Percentiles rank a stretch among this genome's conserved stretches.
These are phyloP conservation scores for Nicotiana tomentosiformis DNA, from an alignment of 257 asterid genomes.

Conservation along the genomic window DNA sequence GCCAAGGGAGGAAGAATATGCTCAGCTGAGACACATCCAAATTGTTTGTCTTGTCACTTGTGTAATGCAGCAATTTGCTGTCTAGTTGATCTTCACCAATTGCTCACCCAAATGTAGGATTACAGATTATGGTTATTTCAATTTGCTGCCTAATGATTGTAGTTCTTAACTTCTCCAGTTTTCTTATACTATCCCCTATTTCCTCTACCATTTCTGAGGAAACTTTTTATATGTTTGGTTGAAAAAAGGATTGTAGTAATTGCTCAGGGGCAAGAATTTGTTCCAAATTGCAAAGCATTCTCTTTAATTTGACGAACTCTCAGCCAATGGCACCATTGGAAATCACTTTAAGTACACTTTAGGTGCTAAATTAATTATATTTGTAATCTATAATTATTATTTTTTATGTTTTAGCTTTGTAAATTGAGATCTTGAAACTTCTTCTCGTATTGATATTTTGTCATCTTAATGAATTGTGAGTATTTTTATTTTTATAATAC, in stretches of 20 bases:
- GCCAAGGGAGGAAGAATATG: background rate
- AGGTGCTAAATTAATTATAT: background rate
- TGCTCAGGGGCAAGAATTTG: background rate
- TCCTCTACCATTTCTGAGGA: background rate
- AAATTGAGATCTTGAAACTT: background rate
- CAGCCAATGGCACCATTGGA: background rate
- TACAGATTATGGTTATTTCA: background rate
- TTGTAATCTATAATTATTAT: too few species aligned
- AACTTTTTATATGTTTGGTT: background rate
- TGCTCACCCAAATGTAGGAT: background rate
- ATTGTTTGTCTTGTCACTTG: background rate
- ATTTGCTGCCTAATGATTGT: background rate
- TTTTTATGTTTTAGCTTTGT: background rate
- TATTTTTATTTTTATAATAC: background rate
- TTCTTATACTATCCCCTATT: background rate
- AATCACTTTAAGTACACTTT: too few species aligned
- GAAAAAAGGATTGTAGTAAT: background rate
- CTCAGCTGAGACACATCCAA: background rate
- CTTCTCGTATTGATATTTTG: background rate
- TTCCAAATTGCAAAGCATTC: background rate
- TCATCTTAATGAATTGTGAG: background rate
- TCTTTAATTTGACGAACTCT: background rate
- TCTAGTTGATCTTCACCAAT: background rate
- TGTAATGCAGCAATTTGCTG: background rate
- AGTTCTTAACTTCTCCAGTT: background rate